A percentile compares a stretch with the other conserved stretches of the same genome.
phyloP scores from a whole-genome alignment of 805 yeast species.

The Candida nemodendra region DNA sequence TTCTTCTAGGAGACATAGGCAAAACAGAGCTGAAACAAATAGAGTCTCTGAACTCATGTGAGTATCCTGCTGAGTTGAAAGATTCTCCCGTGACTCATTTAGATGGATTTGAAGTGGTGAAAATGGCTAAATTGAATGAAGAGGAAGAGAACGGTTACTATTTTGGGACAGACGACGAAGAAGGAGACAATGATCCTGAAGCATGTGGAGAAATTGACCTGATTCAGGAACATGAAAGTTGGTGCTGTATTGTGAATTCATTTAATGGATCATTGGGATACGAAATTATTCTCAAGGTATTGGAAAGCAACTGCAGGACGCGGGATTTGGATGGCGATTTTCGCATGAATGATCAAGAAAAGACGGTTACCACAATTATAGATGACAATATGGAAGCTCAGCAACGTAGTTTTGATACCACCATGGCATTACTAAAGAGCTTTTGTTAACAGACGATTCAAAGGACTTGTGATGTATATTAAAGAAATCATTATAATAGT shows the following conservation, averaged over 20 bases:
- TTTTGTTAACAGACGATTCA: background rate
- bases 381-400: conserved; percentile 4
- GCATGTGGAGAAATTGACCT: conserved; percentile 28
- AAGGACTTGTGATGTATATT: too few species aligned
- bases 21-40: conserved; percentile 1
- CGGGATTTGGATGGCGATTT: background rate
- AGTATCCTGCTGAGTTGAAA: conserved; percentile 27
- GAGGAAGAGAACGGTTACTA: conserved; percentile 5
- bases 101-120: conserved; percentile 9
- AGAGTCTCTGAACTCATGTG: conserved; percentile 25
- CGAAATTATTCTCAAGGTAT: conserved; percentile 14
- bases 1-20: conserved; percentile 24
- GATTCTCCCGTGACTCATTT: conserved; percentile 7
- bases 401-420: conserved; percentile 14
- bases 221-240: conserved; percentile 34
- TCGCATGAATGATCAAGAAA: background rate
- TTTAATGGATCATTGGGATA: conserved; percentile 12
- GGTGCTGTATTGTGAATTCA: conserved; percentile 35
- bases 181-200: conserved; percentile 14
- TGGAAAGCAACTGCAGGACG: conserved; percentile 9
- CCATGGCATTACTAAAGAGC: conserved; percentile 16
- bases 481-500: too few species aligned
- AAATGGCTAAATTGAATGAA: conserved; percentile 14
- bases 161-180: background rate
- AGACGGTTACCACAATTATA: conserved; percentile 3